Base-by-base conservation (phyloP, 2,329 filamentous ascomycete genomes). In the Bipolaris oryzae region DNA sequence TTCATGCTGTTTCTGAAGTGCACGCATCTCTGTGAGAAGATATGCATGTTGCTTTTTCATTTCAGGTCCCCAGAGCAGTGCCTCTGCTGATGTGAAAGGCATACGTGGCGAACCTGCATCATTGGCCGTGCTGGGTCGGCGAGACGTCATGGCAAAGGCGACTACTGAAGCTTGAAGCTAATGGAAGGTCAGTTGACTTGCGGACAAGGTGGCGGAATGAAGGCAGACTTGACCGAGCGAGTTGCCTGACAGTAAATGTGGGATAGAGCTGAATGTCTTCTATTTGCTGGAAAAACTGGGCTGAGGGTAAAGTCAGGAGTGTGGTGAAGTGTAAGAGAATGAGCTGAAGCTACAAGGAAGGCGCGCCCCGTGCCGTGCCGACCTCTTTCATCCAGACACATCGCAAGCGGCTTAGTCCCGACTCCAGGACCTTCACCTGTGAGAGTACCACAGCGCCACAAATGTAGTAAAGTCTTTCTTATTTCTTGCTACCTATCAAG, bases 21-120 rank as follows among this genome's bases (percentile, higher is more conserved):
- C 55, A 44, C 72, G 68, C 65, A 79, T 69, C 18, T 76, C 73
- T 0, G 62, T 53, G 6, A 76, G 68, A 3, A 80, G 66, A 43
- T 69, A 62, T 3, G 58, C 62, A 54, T 79, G 71, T 42, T 78
- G 71, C 23, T 72, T 68, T 55, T 76, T 75, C 28, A 79, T 66
- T 44, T 78, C 75, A 25, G 77, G 72, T 1, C 73, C 75, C 77
- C 77, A 80, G 7, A 80, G 64, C 5, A 79, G 68, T 7, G 67
- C 61, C 48, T 68, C 66, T 13, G 60, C 66, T 2, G 66, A 60
- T 33, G 58, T 56, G 28, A 66, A 64, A 9, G 67, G 55, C 50
- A 67, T 61, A 9, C 64, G 61, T 37, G 57, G 44, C 10, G 46
- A 49, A 7, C 48, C 41, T 5, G 52, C 35, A 18, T 56, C 50